Percentiles rank a stretch among this genome's conserved stretches.
Conservation (phyloP, 148 eudicot genomes). For the Rheum nobile region DNA sequence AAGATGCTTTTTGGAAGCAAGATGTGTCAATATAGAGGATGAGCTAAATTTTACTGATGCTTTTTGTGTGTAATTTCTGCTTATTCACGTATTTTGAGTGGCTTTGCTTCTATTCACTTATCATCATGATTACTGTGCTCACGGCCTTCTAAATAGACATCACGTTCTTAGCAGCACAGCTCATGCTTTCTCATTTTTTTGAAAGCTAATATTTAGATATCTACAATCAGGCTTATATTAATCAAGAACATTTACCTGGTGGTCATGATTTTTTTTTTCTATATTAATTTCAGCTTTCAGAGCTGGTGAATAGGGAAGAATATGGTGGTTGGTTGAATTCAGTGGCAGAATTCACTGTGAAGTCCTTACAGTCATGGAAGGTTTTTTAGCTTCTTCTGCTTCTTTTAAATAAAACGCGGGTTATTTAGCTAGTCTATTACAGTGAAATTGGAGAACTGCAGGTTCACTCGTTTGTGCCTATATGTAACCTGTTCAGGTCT, state of each 20-base stretch:
- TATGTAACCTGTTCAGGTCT: neutral
- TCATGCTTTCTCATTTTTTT: neutral
- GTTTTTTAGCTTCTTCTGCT: slow-evolving; percentile 14
- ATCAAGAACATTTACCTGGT: neutral
- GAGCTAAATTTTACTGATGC: neutral
- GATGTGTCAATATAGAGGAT: neutral
- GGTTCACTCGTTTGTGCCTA: neutral
- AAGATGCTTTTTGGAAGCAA: neutral
- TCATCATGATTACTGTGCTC: neutral
- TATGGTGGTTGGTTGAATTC: slow-evolving; percentile 49
- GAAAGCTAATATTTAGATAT: neutral
- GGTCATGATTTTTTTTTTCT: neutral
- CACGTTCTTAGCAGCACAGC: neutral
- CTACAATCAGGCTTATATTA: neutral
- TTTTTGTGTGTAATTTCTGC: neutral
- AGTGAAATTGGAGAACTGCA: neutral
- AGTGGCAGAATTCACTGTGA: slow-evolving; percentile 52
- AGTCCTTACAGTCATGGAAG: slow-evolving; percentile 68
- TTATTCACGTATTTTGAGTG: neutral
- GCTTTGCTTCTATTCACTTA: neutral
- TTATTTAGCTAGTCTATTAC: neutral
- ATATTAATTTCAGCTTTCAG: slow-evolving; percentile 32
- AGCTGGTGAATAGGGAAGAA: slow-evolving; percentile 45
- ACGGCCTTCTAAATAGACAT: neutral
- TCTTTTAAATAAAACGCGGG: neutral